Evolutionary conservation across 306 rosid genomes (phyloP), one percentile per base, ranked within the genome.

Genomic region (Adenanthera pavonina): DNA sequence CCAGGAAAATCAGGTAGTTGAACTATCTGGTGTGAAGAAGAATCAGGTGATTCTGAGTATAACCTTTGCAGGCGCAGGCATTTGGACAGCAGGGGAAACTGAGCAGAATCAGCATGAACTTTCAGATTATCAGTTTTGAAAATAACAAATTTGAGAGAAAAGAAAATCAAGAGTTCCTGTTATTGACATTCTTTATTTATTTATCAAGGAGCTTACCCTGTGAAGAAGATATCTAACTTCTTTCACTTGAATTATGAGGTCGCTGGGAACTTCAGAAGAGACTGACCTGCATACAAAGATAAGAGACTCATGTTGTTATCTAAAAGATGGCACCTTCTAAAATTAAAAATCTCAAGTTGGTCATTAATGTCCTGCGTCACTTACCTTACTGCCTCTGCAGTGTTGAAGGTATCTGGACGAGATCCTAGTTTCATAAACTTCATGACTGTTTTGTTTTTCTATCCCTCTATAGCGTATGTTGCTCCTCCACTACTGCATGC

Each of bases 371-470:
- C 51, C n/a, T 43, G 33, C 35, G 16, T 68, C 34, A 54, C 76
- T 84, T 88, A 83, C 99, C 99, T 95, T 72, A 93, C 84, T 56
- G 97, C 90, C 67, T 93, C 97, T 8, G 89, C 3, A 57, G 97
- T 90, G 82, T 87, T 89, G 89, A 95, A 95, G 84, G 92, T 89
- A 83, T 95, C 99, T 3, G 97, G 95, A 69, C 95, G 89, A 80
- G 99, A 91, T 85, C 99, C 99, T 51, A 95, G 97, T 81, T 95
- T 95, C 99, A 95, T 95, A 75, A 95, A 95, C 95, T 95, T 95
- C 99, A 95, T 95, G 90, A 19, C 81, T 87, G 33, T n/a, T 67
- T 72, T 53, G 66, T 57, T 48, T 57, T 48, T 69, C 6, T 75
- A 62, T 48, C 60, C 17, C 61, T 72, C 85, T 80, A 81, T 85